These are phyloP conservation scores for Tricladium varicosporioides DNA, from an alignment of 2,329 filamentous ascomycete genomes.

Conservation along the genomic window DNA sequence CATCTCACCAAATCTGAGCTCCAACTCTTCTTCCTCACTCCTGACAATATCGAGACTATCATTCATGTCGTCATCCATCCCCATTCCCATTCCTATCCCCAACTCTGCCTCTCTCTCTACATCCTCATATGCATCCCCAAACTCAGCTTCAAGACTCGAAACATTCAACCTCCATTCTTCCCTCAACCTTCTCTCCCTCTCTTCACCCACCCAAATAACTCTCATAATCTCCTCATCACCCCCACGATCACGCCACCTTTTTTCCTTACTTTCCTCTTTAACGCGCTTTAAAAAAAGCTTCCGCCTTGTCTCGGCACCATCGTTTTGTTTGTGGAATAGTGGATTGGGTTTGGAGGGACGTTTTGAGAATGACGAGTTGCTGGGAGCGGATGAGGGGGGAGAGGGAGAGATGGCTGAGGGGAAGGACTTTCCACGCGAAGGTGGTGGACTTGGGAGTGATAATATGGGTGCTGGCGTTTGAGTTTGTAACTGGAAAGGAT, in stretches of 20 bases:
- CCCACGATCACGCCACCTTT: slow-evolving; percentile 57
- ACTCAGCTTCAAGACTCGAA: neutral
- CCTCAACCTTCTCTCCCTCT: slow-evolving; percentile 33
- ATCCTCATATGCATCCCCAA: too few species aligned
- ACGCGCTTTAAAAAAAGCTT: slow-evolving; percentile 69
- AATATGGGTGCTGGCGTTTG: slow-evolving; percentile 1
- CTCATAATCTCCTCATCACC: slow-evolving; percentile 57
- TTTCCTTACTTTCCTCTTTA: slow-evolving; percentile 58
- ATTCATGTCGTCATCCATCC: slow-evolving; percentile 38
- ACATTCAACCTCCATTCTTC: slow-evolving; percentile 15
- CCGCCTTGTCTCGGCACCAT: slow-evolving; percentile 55
- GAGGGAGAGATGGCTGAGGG: too few species aligned
- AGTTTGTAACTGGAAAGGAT: neutral
- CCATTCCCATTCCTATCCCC: too few species aligned
- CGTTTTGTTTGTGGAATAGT: slow-evolving; percentile 50
- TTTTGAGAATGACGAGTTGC: slow-evolving; percentile 30
- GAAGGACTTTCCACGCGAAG: slow-evolving; percentile 12
- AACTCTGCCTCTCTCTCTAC: too few species aligned
- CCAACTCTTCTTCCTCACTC: slow-evolving; percentile 58
- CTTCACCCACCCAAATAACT: slow-evolving; percentile 38
- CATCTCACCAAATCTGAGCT: slow-evolving; percentile 52
- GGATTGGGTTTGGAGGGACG: slow-evolving; percentile 62
- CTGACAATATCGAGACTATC: slow-evolving; percentile 47
- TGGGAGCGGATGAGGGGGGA: too few species aligned
- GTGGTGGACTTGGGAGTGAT: slow-evolving; percentile 13